Evolutionary conservation across 441 rosid genomes (phyloP).

Genomic region (Brassica balearica): DNA sequence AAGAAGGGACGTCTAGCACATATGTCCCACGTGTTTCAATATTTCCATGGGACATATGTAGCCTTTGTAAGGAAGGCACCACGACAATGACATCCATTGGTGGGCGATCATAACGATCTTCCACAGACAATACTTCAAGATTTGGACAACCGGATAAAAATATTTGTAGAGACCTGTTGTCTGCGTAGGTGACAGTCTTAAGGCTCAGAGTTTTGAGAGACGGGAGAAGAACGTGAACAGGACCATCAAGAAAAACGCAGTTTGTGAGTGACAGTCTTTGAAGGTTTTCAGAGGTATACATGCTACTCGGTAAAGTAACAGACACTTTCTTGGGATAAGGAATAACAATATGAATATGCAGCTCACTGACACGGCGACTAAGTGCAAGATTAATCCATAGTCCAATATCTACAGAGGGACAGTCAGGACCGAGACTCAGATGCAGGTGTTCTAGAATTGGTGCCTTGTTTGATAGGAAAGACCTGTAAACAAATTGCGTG

Average conservation of each 20-base stretch:
- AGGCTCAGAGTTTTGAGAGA: constrained; percentile 21
- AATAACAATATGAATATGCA: neutral
- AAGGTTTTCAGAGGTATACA: constrained; percentile 21
- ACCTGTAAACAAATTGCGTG: constrained; percentile 29
- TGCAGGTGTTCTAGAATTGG: neutral
- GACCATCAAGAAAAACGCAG: neutral
- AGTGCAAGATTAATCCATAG: constrained; percentile 25
- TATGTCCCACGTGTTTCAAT: neutral
- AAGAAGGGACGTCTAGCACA: constrained; percentile 10
- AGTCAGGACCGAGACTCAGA: constrained; percentile 11
- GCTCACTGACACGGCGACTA: constrained; percentile 11
- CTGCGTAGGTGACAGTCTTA: neutral
- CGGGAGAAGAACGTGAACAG: constrained; percentile 20
- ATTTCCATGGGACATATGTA: neutral
- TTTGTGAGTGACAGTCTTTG: constrained; percentile 1
- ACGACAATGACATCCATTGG: no score
- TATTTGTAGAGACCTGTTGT: neutral
- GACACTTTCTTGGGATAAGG: no score
- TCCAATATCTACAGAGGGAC: neutral
- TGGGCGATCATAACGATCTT: neutral
- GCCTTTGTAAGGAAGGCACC: neutral
- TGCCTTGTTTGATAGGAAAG: constrained; percentile 25
- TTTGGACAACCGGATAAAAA: constrained; percentile 23
- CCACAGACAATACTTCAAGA: neutral
- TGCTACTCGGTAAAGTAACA: constrained; percentile 12